Base-by-base conservation (phyloP, 164 flowering plant genomes). In the Vitis rotundifolia region DNA sequence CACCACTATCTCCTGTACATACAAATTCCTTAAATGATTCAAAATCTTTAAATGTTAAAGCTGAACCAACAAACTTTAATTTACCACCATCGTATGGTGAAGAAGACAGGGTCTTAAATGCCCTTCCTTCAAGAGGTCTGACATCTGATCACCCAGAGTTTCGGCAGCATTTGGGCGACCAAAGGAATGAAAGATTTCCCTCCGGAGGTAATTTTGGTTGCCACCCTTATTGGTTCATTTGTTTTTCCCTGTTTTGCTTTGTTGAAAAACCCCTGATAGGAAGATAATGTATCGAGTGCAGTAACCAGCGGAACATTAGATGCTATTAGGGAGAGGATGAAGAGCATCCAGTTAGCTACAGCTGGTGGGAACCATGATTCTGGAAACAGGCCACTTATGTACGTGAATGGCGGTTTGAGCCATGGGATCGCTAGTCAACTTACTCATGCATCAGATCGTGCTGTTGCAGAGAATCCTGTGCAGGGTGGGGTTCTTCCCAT, bases 261-360 rank as follows among this genome's bases (percentile, higher is more conserved):
- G 1, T 66, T 28, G 18, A n/a, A 6, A 22, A 64, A 19, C 53
- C 0, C 3, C 49, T 63, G 8, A 7, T 9, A 47, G 22, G 8
- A 58, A 12, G 19, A 67, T 64, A 9, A 73, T 63, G 29, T 55
- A 29, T 54, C 12, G 37, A 26, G 54, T 84, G 83, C 88, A 88
- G 94, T 91, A 14, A 75, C 85, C 18, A 84, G 82, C 65, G 99
- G 99, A 68, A 86, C 97, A 15, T 61, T 96, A 71, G 98, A 96
- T 78, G 99, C 97, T 11, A 91, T 96, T 50, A 75, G 97, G 72
- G 98, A 96, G 69, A 88, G 99, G 66, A 96, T 96, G 99, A 96
- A 86, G 81, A 91, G 90, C 83, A 92, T 96, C 72, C 97, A 90
- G 67, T 76, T 89, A 69, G 91, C 97, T 11, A 86, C 96, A 18